Base-by-base conservation (phyloP, 306 rosid species). In the Sechiopsis laciniata region DNA sequence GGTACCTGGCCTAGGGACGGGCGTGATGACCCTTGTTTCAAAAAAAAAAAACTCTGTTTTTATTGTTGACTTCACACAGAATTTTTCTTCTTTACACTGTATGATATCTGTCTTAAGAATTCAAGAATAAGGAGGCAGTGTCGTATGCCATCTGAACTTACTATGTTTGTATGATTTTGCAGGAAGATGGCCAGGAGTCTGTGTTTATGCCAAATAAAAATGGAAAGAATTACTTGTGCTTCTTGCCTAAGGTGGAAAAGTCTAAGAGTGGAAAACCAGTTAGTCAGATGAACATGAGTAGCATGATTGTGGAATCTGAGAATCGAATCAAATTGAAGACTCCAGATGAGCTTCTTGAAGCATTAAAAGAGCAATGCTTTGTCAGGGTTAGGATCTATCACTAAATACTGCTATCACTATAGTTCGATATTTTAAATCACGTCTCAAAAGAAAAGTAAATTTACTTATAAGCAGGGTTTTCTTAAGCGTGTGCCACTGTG, bases 321-420 rank as follows among this genome's bases (percentile, higher is more conserved):
- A 89, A 88, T 75, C 85, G 84, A 79, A 54, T 85, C 77, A 87
- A 89, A 75, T 71, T 91, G 83, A 94, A 89, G 91, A 94, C 99
- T 5, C 96, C 99, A 4, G 99, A 94, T 85, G 97, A 94, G 75
- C 80, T 94, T 76, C 91, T 94, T 65, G 96, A 89, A 89, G 89
- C 78, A 70, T 84, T 91, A 64, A 85, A 84, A 90, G 99, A 78
- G 17, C 84, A 15, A 75, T 91, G 99, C 81, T 81, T 89, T 82
- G 19, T 85, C 68, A 79, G 96, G 81, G 99, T 93, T 78, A 82
- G 86, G 86, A 81, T 78, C 75, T 73, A 51, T 67, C 40, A 58
- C 74, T 52, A 55, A 19, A 37, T 14, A 57, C 55, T 60, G 22
- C 75, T 61, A 16, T 50, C 60, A 52, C 37, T 52, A 16, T 51